Evolutionary conservation across 805 yeast genomes (phyloP).

Genomic region (Ogataea wickerhamii): DNA sequence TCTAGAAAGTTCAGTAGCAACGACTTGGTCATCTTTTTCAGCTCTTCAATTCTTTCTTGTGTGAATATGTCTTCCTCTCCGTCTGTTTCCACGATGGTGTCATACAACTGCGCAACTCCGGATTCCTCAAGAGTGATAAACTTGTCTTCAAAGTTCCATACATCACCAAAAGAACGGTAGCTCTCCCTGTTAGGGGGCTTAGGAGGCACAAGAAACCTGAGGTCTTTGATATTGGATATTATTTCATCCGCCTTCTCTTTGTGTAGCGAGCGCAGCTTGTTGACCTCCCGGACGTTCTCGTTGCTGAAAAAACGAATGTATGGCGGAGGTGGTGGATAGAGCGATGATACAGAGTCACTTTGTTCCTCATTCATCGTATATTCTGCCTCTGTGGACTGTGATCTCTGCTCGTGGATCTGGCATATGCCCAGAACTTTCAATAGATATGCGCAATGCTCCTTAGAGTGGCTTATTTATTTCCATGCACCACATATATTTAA

Average conservation of each 20-base stretch:
- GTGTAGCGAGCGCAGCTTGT: slow-evolving; percentile 20
- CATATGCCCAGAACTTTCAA: too few relatives aligned
- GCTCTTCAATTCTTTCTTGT: slow-evolving; percentile 60
- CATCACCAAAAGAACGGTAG: slow-evolving; percentile 84
- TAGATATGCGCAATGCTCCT: too few relatives aligned
- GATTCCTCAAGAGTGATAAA: slow-evolving; percentile 71
- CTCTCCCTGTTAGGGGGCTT: slow-evolving; percentile 54
- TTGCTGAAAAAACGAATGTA: slow-evolving; percentile 69
- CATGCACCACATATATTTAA: too few relatives aligned
- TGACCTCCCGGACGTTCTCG: slow-evolving; percentile 53
- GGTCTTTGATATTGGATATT: slow-evolving; percentile 31
- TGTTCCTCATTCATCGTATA: slow-evolving; percentile 9
- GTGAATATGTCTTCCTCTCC: slow-evolving; percentile 39
- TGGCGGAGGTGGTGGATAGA: slow-evolving; percentile 95
- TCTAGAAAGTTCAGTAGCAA: slow-evolving; percentile 77
- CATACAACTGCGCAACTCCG: slow-evolving; percentile 75
- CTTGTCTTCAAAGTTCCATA: slow-evolving; percentile 81
- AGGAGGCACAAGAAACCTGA: slow-evolving; percentile 65
- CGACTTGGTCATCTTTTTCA: slow-evolving; percentile 77
- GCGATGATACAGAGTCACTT: slow-evolving; percentile 47
- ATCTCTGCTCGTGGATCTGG: too few relatives aligned
- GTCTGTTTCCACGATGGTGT: slow-evolving; percentile 22
- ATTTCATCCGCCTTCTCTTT: slow-evolving; percentile 22
- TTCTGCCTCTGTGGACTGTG: too few relatives aligned
- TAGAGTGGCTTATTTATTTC: too few relatives aligned